These are phyloP conservation scores for Podila horticola DNA, from an alignment of 192 early-diverging fungal genomes.

Conservation along the genomic window DNA sequence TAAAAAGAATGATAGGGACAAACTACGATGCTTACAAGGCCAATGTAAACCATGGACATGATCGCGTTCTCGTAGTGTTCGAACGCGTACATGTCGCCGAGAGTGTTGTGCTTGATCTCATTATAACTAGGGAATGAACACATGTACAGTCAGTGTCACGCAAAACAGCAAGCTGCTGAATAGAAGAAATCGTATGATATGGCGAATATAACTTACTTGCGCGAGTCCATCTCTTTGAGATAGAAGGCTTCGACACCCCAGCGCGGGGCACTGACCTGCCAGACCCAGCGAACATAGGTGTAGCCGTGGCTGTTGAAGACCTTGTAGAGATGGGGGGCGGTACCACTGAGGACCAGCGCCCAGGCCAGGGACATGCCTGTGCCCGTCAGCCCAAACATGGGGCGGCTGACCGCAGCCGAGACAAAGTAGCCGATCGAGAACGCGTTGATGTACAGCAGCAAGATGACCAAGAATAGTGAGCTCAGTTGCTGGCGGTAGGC, in stretches of 20 bases:
- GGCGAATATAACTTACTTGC: conserved; percentile 18
- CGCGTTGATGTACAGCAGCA: conserved; percentile 60
- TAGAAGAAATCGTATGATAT: neutral
- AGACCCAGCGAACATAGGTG: conserved; percentile 58
- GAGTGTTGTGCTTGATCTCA: conserved; percentile 25
- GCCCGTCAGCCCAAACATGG: conserved; percentile 57
- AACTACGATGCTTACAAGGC: conserved; percentile 9
- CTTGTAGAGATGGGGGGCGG: conserved; percentile 56
- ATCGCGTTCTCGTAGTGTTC: conserved; percentile 34
- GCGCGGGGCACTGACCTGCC: conserved; percentile 62
- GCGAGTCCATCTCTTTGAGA: conserved; percentile 58
- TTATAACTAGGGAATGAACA: too few relatives aligned
- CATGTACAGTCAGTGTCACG: too few relatives aligned
- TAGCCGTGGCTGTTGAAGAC: conserved; percentile 40
- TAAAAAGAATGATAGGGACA: neutral
- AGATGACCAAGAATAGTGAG: conserved; percentile 51
- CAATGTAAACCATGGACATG: conserved; percentile 32
- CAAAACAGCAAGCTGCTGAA: neutral
- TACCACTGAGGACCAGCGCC: conserved; percentile 63
- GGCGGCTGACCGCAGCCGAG: conserved; percentile 54
- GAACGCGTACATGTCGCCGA: conserved; percentile 33
- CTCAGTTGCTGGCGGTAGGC: conserved; percentile 45
- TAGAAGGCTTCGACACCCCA: conserved; percentile 71
- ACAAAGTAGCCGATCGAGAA: conserved; percentile 69
- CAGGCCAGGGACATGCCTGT: conserved; percentile 71